Evolutionary conservation across 169 alveolate genomes (phyloP).

Genomic region (Plasmodium inui): DNA sequence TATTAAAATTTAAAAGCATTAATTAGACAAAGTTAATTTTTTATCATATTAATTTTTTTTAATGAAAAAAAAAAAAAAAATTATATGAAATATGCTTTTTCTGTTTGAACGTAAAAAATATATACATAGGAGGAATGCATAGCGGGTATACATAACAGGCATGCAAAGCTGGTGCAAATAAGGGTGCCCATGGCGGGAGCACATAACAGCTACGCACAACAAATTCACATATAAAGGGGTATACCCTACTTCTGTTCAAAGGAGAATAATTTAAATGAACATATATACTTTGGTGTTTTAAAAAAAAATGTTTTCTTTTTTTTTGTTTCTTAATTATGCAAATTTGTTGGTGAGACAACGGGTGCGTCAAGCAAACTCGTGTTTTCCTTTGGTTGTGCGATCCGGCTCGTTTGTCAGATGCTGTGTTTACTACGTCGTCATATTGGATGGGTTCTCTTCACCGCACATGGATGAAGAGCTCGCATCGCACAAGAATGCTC

Average conservation of each 20-base stretch:
- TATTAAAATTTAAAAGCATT: conserved; percentile 40
- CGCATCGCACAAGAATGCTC: not conserved
- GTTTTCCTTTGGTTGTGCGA: not conserved
- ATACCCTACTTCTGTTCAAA: not conserved
- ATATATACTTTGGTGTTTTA: not conserved
- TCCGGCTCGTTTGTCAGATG: not conserved
- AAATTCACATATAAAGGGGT: not conserved
- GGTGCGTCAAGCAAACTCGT: not conserved
- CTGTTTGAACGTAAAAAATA: not conserved
- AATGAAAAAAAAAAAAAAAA: conserved; percentile 30
- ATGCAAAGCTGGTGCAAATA: not conserved
- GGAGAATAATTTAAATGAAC: conserved; percentile 7
- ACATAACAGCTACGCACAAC: not conserved
- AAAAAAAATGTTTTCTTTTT: not conserved
- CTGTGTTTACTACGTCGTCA: not conserved
- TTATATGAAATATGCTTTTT: conserved; percentile 11
- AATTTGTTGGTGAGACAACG: conserved; percentile 17
- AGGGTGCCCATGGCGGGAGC: not conserved
- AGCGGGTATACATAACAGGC: not conserved
- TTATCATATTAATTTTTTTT: conserved; percentile 16
- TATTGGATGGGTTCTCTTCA: not conserved
- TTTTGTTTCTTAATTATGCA: conserved; percentile 31
- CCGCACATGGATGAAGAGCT: not conserved
- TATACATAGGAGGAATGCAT: not conserved
- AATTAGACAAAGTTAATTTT: conserved; percentile 59